These are phyloP conservation scores for Pseudevernia furfuracea DNA, from an alignment of 495 filamentous ascomycete species.

Conservation along the genomic window DNA sequence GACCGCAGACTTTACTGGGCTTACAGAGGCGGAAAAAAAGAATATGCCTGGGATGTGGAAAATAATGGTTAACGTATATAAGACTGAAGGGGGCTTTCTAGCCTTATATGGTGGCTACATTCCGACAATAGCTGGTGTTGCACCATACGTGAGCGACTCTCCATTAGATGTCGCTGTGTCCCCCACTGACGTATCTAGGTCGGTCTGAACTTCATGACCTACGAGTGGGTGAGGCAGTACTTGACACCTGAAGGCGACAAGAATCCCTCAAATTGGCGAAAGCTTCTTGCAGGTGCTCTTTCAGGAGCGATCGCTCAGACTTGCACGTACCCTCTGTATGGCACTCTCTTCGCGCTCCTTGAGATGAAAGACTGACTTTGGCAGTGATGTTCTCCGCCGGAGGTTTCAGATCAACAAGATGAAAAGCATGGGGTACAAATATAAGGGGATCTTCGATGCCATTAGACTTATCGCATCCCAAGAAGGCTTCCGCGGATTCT, in stretches of 20 bases:
- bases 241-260: conserved; percentile 82
- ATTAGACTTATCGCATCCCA: conserved; percentile 69
- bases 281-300: conserved; percentile 80
- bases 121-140: conserved; percentile 90
- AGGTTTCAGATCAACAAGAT: conserved; percentile 99
- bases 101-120: conserved; percentile 89
- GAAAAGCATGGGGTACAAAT: conserved; percentile 96
- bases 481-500: conserved; percentile 71
- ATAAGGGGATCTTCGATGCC: conserved; percentile 79
- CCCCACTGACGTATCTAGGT: conserved; percentile 49
- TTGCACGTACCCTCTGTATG: conserved; percentile 96
- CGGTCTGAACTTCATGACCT: conserved; percentile 96
- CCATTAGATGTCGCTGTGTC: not conserved
- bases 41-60: conserved; percentile 90
- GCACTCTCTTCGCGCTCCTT: conserved; percentile 11
- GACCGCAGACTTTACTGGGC: conserved; percentile 73
- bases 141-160: conserved; percentile 68
- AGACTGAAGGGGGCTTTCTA: conserved; percentile 72
- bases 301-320: conserved; percentile 96
- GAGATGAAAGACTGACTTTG: conserved; percentile 22
- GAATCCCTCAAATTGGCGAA: conserved; percentile 71
- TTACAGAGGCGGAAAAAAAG: conserved; percentile 46
- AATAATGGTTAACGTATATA: conserved; percentile 78
- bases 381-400: conserved; percentile 85
- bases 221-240: conserved; percentile 77